Evolutionary conservation across 176 grass and related monocot species (phyloP), one percentile per base, ranked within the genome.

Genomic region (Eragrostis curvula): DNA sequence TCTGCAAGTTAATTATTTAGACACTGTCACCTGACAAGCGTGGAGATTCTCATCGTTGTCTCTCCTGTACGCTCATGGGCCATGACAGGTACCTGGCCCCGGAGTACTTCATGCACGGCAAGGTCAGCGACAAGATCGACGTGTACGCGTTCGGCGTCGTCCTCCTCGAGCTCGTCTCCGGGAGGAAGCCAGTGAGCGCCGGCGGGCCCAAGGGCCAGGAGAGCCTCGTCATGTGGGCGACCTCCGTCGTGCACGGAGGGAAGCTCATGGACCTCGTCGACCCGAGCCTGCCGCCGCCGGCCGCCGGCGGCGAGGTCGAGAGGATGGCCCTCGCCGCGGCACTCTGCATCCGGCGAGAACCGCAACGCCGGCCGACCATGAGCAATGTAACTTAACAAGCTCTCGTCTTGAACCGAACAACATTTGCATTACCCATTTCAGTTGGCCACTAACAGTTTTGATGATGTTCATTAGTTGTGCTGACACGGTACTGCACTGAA

Each of bases 91-190:
- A 98, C 63, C 81, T 98, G 23, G 96, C 92, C 40, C 96, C 96
- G 11, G 96, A 98, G 73, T 98, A 93, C 86, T 98, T 98, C 75
- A 91, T 95, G 92, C 88, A 95, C 77, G 96, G 96, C 16, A 98
- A 95, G 80, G 87, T 98, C 27, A 93, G 88, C 55, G 96, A 93
- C 72, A 98, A 98, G 82, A 86, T 91, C 4, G 96, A 98, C 59
- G 92, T 98, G 40, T 98, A 98, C 68, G 88, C 96, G 39, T 95
- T 95, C 61, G 96, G 96, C 41, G 92, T 98, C 15, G 92, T 98
- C 14, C 90, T 95, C 82, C 90, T 98, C 5, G 96, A 98, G 92
- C 90, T 98, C 55, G 24, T 98, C 76, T 95, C 96, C 8, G 96
- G 92, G 64, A 87, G 92, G 87, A 98, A 91, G 87, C 96, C 96